A percentile compares a stretch with the other conserved stretches of the same genome.
Evolutionary conservation across 2,329 filamentous ascomycete genomes (phyloP).

Genomic region (Graphilbum fragrans): DNA sequence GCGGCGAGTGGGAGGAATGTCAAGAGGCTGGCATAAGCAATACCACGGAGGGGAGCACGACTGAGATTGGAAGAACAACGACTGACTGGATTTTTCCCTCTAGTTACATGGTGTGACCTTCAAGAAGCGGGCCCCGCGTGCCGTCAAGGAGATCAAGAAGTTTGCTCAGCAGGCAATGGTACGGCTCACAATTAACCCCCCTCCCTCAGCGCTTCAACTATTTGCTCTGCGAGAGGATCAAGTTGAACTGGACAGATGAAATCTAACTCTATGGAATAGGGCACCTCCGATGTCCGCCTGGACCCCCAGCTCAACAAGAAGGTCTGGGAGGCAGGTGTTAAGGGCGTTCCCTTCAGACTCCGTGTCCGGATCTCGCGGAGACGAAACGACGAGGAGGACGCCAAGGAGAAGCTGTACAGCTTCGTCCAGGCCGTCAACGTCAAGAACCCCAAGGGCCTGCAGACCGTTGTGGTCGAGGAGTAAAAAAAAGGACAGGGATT

Average conservation of each 20-base stretch:
- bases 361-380: constrained; percentile 98
- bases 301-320: constrained; percentile 99
- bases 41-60: too few species aligned
- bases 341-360: constrained; percentile 95
- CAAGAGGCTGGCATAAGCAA: too few species aligned
- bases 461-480: constrained; percentile 77
- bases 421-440: constrained; percentile 99
- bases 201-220: too few species aligned
- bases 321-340: constrained; percentile 98
- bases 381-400: constrained; percentile 99
- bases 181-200: constrained; percentile 27
- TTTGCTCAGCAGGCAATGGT: constrained; percentile 96
- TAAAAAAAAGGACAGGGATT: constrained; percentile 25
- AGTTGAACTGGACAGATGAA: neutral
- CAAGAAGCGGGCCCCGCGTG: constrained; percentile 98
- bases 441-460: constrained; percentile 97
- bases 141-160: constrained; percentile 98
- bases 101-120: constrained; percentile 94
- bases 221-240: too few species aligned
- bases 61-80: neutral
- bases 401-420: constrained; percentile 99
- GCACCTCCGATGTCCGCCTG: constrained; percentile 91
- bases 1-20: too few species aligned
- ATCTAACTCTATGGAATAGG: constrained; percentile 38
- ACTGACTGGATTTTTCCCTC: constrained; percentile 1